Percentiles rank a stretch among this genome's conserved stretches.
phyloP scores from a whole-genome alignment of 2,329 filamentous ascomycete genomes.

The Talaromyces funiculosus region DNA sequence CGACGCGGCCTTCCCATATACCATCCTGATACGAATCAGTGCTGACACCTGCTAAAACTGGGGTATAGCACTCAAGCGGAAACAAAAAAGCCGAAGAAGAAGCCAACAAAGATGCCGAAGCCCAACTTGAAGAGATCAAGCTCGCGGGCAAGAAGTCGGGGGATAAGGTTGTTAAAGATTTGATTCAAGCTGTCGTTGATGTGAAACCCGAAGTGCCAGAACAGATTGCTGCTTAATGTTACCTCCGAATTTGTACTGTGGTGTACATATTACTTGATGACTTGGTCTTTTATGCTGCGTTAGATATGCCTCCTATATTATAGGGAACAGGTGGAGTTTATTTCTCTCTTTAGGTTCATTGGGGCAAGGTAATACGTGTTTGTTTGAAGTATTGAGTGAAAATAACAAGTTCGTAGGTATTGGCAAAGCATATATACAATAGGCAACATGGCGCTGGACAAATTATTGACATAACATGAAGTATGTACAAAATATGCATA shows the following conservation, averaged over 20 bases:
- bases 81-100: slow-evolving; percentile 78
- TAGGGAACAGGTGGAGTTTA: background rate
- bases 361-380: background rate
- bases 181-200: slow-evolving; percentile 79
- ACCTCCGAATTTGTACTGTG: background rate
- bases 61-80: slow-evolving; percentile 76
- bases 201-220: slow-evolving; percentile 66
- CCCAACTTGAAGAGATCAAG: slow-evolving; percentile 76
- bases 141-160: slow-evolving; percentile 73
- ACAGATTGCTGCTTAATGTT: slow-evolving; percentile 30
- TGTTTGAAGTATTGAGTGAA: background rate
- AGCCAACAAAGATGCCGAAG: slow-evolving; percentile 73
- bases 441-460: background rate
- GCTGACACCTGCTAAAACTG: no score
- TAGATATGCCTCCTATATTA: background rate
- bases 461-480: background rate
- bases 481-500: background rate
- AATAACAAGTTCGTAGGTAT: background rate
- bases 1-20: no score
- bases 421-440: background rate
- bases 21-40: background rate
- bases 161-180: slow-evolving; percentile 71
- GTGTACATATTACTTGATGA: background rate
- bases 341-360: background rate
- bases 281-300: background rate